Evolutionary conservation across 768 basidiomycete genomes (phyloP).

Genomic region (Boletus subcaerulescens): DNA sequence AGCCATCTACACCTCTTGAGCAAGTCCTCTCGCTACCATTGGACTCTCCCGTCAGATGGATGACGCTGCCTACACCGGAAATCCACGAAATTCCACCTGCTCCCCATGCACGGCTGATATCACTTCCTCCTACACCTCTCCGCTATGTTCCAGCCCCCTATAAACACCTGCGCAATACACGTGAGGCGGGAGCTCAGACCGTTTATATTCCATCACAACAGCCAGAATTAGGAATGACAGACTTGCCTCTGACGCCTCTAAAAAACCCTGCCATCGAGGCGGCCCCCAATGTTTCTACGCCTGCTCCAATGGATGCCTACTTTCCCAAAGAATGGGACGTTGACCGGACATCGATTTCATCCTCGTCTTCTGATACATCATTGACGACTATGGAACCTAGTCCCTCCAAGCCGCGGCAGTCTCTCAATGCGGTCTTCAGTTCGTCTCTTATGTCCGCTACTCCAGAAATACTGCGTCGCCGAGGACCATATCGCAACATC

Average conservation of each 20-base stretch:
- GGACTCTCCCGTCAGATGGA: conserved; percentile 40
- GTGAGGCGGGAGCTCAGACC: conserved; percentile 23
- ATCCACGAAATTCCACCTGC: conserved; percentile 61
- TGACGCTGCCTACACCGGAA: conserved; percentile 58
- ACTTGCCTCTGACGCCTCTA: conserved; percentile 60
- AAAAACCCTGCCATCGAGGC: conserved; percentile 84
- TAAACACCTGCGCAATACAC: conserved; percentile 9
- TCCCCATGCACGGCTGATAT: conserved; percentile 47
- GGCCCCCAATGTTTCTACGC: conserved; percentile 63
- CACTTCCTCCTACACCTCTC: conserved; percentile 44
- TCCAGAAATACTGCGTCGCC: conserved; percentile 61
- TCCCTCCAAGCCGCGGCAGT: conserved; percentile 13
- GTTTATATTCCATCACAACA: conserved; percentile 15
- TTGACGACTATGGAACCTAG: conserved; percentile 19
- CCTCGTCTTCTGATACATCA: conserved; percentile 25
- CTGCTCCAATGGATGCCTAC: conserved; percentile 65
- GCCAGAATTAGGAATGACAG: conserved; percentile 32
- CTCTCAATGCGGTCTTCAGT: conserved; percentile 49
- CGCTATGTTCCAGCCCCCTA: conserved; percentile 20
- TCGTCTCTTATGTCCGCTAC: conserved; percentile 59
- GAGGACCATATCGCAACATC: conserved; percentile 73
- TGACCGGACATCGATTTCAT: conserved; percentile 41
- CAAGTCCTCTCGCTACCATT: conserved; percentile 32
- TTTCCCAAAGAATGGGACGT: conserved; percentile 89
- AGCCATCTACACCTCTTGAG: conserved; percentile 38